Base-by-base conservation (phyloP, 768 basidiomycete genomes). In the Paxillus rubicundulus region DNA sequence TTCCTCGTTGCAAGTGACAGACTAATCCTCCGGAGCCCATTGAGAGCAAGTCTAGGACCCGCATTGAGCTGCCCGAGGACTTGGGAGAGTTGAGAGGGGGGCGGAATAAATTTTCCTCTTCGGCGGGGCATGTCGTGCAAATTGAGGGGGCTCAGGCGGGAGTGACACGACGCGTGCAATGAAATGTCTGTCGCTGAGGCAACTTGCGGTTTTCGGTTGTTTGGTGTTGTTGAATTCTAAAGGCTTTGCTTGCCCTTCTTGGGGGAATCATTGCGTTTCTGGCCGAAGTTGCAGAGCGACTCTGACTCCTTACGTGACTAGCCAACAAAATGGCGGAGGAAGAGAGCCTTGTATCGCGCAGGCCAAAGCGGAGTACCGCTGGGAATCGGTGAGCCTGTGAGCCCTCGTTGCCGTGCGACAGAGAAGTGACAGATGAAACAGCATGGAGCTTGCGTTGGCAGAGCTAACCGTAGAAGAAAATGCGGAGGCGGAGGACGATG, bases 391-490 rank as follows among this genome's bases (percentile, higher is more conserved):
- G 50, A 2, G 75, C 17, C 44, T 24, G 2, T 20, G 43, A 9
- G 16, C 16, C 9, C 10, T 34, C 33, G 27, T 1, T 30, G 16
- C 52, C 16, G 5, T 34, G 40, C 49, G 32, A 45, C 42, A 39
- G 16, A 24, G 21, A 44, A 41, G 55, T 45, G 59, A 57, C 46
- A 33, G 8, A 33, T 33, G 7, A 50, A 18, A 7, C 50, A 90
- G 89, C 47, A 89, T 91, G 87, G 83, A 85, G 64, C 79, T 83
- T 7, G 89, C 86, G 6, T 70, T 92, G 57, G 89, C 89, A 2
- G 80, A 81, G 34, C 59, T 74, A 4, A 72, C 69, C 12, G 63
- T 71, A 20, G 80, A 82, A 46, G 66, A 75, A 14, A 69, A 71
- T 9, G 79, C 81, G 39, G 86, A 90, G 30, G 66, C 71, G 3